Base-by-base conservation (phyloP, 208 protist species). In the Wallacemonas sp. region DNA sequence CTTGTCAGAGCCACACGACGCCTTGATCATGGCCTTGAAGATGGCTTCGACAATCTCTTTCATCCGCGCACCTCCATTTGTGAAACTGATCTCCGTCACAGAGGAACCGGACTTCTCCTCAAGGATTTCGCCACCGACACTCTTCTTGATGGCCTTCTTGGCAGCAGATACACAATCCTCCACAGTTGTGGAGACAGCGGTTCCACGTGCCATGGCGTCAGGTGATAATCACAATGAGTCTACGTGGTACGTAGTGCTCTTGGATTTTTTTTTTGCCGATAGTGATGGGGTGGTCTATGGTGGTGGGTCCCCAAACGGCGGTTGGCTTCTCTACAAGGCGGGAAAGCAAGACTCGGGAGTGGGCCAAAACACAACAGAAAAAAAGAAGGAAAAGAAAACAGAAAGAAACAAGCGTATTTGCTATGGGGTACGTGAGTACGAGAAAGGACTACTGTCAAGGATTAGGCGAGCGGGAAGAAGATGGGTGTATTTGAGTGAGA, bases 1-100 rank as follows among this genome's bases (percentile, higher is more conserved):
- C 58, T 80, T 80, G 27, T 89, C 81, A 19, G 79, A 74, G 12
- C 91, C 91, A 47, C 91, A 96, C 12, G 86, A 76, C 1, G 75
- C 85, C 55, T 85, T 88, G 2, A 93, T 72, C 62, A 96, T 81
- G 16, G 83, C 81, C 5, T 65, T 69, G 29, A 96, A 80, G 1
- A 96, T 38, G 17, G 43, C 58, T 26, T 54, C 57, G 2, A 77
- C 76, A 1, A 88, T 68, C 55, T 92, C 85, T 9, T 24, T 57
- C 32, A 78, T 48, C 1, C 72, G 64, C 26, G 81, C 57, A 0
- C 76, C 74, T 12, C 64, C 62, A 5, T 68, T 65, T 23, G 65
- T 65, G 56, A 93, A 78, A 21, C 38, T 46, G 64, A 91, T 52
- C 54, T 88, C 75, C 6, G 84, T 54, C 0, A 76, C 74, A 0